phyloP scores from a whole-genome alignment of 2,329 filamentous ascomycete species.

The Aspergillus ibericus region DNA sequence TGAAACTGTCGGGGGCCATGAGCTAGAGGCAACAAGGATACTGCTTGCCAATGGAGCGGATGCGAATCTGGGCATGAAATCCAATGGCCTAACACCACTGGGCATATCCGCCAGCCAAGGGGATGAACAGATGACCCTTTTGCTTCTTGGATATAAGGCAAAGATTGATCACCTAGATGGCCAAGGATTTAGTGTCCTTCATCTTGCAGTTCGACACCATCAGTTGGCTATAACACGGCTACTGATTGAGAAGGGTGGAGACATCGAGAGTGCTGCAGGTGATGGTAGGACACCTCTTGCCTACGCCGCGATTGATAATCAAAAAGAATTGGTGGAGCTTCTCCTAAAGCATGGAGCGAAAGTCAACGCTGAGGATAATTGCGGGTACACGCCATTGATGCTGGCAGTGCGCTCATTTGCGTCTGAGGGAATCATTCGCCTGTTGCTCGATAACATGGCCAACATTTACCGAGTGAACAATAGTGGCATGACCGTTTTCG shows the following conservation, averaged over 20 bases:
- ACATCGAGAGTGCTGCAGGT: slow-evolving; percentile 5
- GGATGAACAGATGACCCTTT: slow-evolving; percentile 4
- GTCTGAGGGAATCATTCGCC: background rate
- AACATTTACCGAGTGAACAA: background rate
- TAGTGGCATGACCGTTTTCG: slow-evolving; percentile 6
- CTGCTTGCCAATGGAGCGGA: slow-evolving; percentile 23
- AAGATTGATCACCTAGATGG: slow-evolving; percentile 4
- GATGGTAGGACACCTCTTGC: slow-evolving; percentile 9
- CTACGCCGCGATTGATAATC: background rate
- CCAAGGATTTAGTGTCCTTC: slow-evolving; percentile 2
- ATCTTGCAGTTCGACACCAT: slow-evolving; percentile 1
- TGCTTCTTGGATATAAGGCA: slow-evolving; percentile 9
- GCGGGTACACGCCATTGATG: slow-evolving; percentile 12
- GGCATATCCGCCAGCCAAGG: slow-evolving; percentile 9
- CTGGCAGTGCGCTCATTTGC: slow-evolving; percentile 1
- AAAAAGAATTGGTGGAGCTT: slow-evolving; percentile 13
- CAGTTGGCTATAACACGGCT: background rate
- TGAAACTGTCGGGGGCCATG: background rate
- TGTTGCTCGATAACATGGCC: slow-evolving; percentile 9
- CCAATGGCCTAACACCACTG: slow-evolving; percentile 13
- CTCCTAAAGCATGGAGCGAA: slow-evolving; percentile 22
- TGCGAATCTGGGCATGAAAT: slow-evolving; percentile 8
- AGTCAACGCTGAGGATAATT: slow-evolving; percentile 15
- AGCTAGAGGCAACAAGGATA: slow-evolving; percentile 9
- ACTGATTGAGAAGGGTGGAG: slow-evolving; percentile 2